Evolutionary conservation across 257 asterid genomes (phyloP).

Genomic region (Rhazya stricta): DNA sequence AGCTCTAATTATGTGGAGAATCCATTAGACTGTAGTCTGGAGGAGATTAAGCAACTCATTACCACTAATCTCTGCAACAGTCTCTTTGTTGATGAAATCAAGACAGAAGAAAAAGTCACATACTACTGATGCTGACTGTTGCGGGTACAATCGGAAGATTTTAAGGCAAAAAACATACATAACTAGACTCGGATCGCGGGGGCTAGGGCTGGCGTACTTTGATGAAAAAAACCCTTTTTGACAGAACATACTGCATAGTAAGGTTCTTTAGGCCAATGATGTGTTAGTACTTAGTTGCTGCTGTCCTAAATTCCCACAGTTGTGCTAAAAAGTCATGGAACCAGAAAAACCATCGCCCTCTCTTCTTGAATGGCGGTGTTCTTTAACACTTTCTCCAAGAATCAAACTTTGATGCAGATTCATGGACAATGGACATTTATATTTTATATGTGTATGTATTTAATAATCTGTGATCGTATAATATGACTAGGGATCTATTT

Average conservation of each 20-base stretch:
- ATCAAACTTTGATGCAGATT: conserved; percentile 15
- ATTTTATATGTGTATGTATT: too few species aligned
- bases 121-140: conserved; percentile 19
- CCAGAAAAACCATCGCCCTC: conserved; percentile 7
- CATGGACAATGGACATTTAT: not conserved
- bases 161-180: not conserved
- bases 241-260: conserved; percentile 16
- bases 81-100: conserved; percentile 46
- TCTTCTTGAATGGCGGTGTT: not conserved
- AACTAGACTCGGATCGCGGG: conserved; percentile 14
- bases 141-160: conserved; percentile 5
- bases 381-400: conserved; percentile 8
- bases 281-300: not conserved
- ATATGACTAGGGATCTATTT: not conserved
- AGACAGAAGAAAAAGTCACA: conserved; percentile 40
- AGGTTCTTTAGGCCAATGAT: conserved; percentile 15
- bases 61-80: conserved; percentile 39
- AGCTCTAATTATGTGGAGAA: conserved; percentile 22
- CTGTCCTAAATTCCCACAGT: conserved; percentile 16
- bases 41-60: conserved; percentile 69
- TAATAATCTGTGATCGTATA: too few species aligned
- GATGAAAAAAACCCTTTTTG: conserved; percentile 6
- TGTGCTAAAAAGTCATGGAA: conserved; percentile 11
- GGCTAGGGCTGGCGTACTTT: conserved; percentile 5
- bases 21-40: conserved; percentile 51